Conservation (phyloP, 139 green algal genomes). For the Eudorina sp. region DNA sequence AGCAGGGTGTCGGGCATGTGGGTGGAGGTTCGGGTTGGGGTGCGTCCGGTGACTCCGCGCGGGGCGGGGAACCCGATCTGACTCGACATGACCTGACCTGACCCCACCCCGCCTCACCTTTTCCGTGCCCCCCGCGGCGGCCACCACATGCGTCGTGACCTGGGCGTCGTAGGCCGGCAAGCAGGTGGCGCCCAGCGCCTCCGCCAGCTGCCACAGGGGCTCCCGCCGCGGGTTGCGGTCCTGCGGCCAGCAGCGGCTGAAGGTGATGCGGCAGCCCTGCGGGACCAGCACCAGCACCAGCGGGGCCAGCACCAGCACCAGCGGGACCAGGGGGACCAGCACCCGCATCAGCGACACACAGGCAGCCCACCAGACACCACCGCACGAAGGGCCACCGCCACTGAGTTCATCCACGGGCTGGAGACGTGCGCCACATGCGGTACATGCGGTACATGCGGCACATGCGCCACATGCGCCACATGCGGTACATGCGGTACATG, state of each 20-base stretch:
- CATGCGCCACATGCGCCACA: too few relatives aligned
- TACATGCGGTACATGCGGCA: too few relatives aligned
- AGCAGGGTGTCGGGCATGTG: background rate
- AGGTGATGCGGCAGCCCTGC: constrained; percentile 76
- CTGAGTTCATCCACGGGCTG: too few relatives aligned
- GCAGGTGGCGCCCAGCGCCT: constrained; percentile 79
- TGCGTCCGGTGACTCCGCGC: too few relatives aligned
- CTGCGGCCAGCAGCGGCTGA: constrained; percentile 83
- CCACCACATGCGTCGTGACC: constrained; percentile 53
- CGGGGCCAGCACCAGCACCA: background rate
- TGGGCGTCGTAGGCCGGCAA: background rate
- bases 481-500: too few relatives aligned
- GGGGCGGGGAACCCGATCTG: too few relatives aligned
- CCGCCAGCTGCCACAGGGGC: constrained; percentile 83
- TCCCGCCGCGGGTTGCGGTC: constrained; percentile 67
- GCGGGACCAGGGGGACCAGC: background rate
- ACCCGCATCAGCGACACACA: too few relatives aligned
- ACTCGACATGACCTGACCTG: too few relatives aligned
- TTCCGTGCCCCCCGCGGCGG: constrained; percentile 43
- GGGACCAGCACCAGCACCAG: background rate
- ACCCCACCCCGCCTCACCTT: constrained; percentile 36
- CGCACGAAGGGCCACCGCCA: too few relatives aligned
- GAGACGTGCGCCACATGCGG: too few relatives aligned
- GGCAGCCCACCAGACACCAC: too few relatives aligned
- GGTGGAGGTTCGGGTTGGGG: too few relatives aligned